Conservation (phyloP, 2,329 filamentous ascomycete genomes). For the Penicillium sclerotigenum region DNA sequence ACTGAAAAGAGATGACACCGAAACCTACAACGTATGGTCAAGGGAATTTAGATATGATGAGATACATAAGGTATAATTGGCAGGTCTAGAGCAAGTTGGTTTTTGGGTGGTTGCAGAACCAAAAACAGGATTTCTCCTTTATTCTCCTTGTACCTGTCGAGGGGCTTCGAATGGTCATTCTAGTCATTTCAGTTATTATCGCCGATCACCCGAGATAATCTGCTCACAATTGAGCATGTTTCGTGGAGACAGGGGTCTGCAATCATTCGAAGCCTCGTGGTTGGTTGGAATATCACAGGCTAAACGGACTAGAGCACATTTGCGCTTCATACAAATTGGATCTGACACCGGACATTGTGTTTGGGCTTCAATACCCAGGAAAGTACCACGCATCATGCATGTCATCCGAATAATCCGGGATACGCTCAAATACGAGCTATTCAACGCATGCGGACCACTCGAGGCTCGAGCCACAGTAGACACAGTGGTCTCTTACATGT, state of each 20-base stretch:
- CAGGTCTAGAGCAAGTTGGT: not conserved
- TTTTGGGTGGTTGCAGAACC: conserved; percentile 3
- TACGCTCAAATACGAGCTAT: not conserved
- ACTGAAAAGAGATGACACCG: not conserved
- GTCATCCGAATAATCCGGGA: not conserved
- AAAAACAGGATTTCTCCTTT: conserved; percentile 11
- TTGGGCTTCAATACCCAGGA: not conserved
- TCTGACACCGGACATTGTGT: not conserved
- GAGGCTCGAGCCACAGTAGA: not conserved
- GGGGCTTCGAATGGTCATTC: not conserved
- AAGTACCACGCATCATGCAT: not conserved
- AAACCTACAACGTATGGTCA: not conserved
- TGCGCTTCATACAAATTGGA: conserved; percentile 1
- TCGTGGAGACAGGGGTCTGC: not conserved
- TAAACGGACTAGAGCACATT: conserved; percentile 10
- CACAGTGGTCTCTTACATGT: not conserved
- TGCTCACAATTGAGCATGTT: conserved; percentile 33
- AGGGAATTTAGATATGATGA: not conserved
- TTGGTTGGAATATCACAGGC: not conserved
- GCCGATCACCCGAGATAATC: conserved; percentile 12
- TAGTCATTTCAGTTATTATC: conserved; percentile 1
- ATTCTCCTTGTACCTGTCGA: not conserved
- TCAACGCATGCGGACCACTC: not conserved
- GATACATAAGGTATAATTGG: not conserved
- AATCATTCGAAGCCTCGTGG: not conserved